Percentiles rank a stretch among this genome's conserved stretches.
These are phyloP conservation scores for Fusarium xylarioides DNA, from an alignment of 2,329 filamentous ascomycete species.

Conservation along the genomic window DNA sequence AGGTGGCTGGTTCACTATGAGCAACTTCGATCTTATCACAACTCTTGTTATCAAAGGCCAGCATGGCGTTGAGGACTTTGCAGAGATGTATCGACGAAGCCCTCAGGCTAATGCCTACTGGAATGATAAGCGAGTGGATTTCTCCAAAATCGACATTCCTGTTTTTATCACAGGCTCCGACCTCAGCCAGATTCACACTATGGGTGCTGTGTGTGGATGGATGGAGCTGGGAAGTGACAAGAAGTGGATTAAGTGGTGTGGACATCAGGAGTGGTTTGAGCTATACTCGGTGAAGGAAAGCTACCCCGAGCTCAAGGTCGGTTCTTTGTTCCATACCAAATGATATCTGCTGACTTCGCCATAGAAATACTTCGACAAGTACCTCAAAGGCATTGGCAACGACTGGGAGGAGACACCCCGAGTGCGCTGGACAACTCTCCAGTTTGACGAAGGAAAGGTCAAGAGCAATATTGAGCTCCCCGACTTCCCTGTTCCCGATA, in stretches of 20 bases:
- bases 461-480: conserved; percentile 24
- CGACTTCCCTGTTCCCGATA: conserved; percentile 20
- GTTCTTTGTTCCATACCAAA: rapidly evolving
- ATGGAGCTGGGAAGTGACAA: conserved; percentile 31
- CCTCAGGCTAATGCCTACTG: conserved; percentile 1
- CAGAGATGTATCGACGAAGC: conserved; percentile 12
- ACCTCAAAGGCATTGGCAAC: conserved; percentile 30
- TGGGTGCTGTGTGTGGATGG: conserved; percentile 34
- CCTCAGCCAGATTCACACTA: conserved; percentile 37
- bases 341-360: neutral
- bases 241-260: conserved; percentile 35
- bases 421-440: conserved; percentile 31
- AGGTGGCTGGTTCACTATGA: conserved; percentile 10
- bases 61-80: conserved; percentile 1
- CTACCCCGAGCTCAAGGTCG: conserved; percentile 9
- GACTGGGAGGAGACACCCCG: conserved; percentile 36
- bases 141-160: conserved; percentile 28
- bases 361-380: conserved; percentile 34
- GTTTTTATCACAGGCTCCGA: conserved; percentile 33
- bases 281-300: conserved; percentile 18
- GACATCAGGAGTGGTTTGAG: conserved; percentile 35
- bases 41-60: conserved; percentile 12
- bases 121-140: conserved; percentile 20
- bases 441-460: conserved; percentile 33
- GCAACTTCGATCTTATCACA: conserved; percentile 12